A percentile compares a stretch with the other conserved stretches of the same genome.
phyloP scores from a whole-genome alignment of 768 basidiomycete species.

The Filobasidium floriforme region DNA sequence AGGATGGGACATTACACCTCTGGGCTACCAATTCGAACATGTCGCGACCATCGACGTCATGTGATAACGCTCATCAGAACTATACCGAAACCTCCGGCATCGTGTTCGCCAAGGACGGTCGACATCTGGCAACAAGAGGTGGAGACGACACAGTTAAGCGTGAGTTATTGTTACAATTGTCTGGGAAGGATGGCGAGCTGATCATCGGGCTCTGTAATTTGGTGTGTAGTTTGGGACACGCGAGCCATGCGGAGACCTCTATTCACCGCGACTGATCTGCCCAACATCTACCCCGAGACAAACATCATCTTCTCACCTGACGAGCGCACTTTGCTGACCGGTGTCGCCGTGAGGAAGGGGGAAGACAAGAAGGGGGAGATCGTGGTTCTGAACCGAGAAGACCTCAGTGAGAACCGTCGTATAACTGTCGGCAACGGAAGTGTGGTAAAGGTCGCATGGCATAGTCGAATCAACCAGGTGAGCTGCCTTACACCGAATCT shows the following conservation, averaged over 20 bases:
- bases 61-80: slow-evolving; percentile 81
- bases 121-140: slow-evolving; percentile 76
- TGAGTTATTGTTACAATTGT: slow-evolving; percentile 48
- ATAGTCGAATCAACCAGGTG: slow-evolving; percentile 95
- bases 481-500: slow-evolving; percentile 35
- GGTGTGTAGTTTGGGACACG: slow-evolving; percentile 79
- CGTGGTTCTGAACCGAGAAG: slow-evolving; percentile 64
- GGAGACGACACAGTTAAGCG: slow-evolving; percentile 93
- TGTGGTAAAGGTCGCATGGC: slow-evolving; percentile 88
- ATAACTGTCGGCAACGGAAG: slow-evolving; percentile 42
- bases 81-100: slow-evolving; percentile 78
- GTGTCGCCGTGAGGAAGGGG: slow-evolving; percentile 49
- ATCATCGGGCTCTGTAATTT: slow-evolving; percentile 50
- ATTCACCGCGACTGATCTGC: slow-evolving; percentile 56
- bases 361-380: slow-evolving; percentile 66
- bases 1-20: slow-evolving; percentile 86
- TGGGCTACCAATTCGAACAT: slow-evolving; percentile 92
- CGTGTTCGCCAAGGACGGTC: slow-evolving; percentile 79
- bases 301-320: slow-evolving; percentile 95
- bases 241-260: slow-evolving; percentile 85
- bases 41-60: slow-evolving; percentile 75
- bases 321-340: slow-evolving; percentile 79
- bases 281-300: slow-evolving; percentile 80
- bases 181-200: neutral
- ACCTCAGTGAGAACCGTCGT: slow-evolving; percentile 52